Evolutionary conservation across 1,284 basidiomycete species (phyloP).

Genomic region (Fomitopsis pinicola): DNA sequence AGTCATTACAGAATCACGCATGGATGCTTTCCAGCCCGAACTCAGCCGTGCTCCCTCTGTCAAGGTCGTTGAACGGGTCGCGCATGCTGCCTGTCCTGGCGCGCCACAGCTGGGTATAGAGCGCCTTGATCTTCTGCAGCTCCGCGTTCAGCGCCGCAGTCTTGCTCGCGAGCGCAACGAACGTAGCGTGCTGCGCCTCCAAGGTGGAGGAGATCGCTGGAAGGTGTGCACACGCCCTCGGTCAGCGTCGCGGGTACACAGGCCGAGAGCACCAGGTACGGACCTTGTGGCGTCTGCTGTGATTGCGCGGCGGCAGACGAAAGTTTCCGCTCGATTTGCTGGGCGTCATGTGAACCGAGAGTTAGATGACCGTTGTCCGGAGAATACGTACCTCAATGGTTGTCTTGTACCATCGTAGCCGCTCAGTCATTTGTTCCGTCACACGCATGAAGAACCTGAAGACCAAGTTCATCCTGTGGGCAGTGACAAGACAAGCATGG

Average conservation of each 20-base stretch:
- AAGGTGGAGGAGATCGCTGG: slow-evolving; percentile 67
- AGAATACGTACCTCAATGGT: slow-evolving; percentile 63
- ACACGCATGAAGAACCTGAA: slow-evolving; percentile 70
- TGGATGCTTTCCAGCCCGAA: slow-evolving; percentile 29
- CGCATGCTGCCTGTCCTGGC: slow-evolving; percentile 66
- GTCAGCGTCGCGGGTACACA: neutral
- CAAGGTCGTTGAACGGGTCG: slow-evolving; percentile 68
- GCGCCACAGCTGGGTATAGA: slow-evolving; percentile 67
- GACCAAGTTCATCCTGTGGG: neutral
- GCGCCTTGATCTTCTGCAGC: slow-evolving; percentile 63
- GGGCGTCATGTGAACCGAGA: neutral
- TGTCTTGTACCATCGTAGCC: slow-evolving; percentile 71
- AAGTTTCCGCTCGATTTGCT: slow-evolving; percentile 83
- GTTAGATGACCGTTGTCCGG: neutral
- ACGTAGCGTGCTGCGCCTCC: slow-evolving; percentile 70
- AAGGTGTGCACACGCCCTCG: neutral
- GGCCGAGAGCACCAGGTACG: slow-evolving; percentile 7
- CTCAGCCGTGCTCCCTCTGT: slow-evolving; percentile 47
- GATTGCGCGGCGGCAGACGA: slow-evolving; percentile 58
- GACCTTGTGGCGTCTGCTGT: slow-evolving; percentile 74
- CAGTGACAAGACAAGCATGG: neutral
- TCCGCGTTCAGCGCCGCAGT: slow-evolving; percentile 67
- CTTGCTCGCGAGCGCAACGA: slow-evolving; percentile 67
- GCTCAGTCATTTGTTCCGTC: slow-evolving; percentile 65
- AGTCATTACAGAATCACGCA: slow-evolving; percentile 14